These are phyloP conservation scores for Fibroporia radiculosa DNA, from an alignment of 768 basidiomycete genomes.

Conservation along the genomic window DNA sequence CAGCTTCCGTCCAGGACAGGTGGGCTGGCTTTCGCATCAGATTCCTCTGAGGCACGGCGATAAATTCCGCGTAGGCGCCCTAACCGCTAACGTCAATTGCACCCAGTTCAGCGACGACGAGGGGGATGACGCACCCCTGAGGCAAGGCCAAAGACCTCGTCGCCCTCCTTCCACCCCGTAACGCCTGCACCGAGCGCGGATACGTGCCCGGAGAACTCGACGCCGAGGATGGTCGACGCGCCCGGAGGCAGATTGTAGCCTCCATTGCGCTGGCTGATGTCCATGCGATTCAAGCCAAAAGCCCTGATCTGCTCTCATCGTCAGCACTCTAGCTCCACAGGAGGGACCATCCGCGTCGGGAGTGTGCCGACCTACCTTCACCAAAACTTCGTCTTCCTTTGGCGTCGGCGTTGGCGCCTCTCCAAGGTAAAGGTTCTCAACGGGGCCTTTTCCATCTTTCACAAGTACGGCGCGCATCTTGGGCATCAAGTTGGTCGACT, in stretches of 20 bases:
- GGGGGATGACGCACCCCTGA: constrained; percentile 52
- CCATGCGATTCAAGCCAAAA: constrained; percentile 90
- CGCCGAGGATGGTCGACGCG: constrained; percentile 68
- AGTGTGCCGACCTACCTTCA: constrained; percentile 45
- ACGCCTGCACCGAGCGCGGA: constrained; percentile 28
- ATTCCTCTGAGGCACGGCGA: constrained; percentile 57
- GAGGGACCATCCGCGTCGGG: background rate
- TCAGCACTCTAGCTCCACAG: too few relatives aligned
- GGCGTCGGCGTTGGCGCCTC: constrained; percentile 58
- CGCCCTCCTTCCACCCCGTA: constrained; percentile 42
- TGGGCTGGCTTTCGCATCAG: constrained; percentile 66
- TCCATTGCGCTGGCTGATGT: constrained; percentile 64
- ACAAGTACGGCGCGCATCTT: constrained; percentile 75
- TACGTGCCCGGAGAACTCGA: constrained; percentile 77
- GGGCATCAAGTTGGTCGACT: too few relatives aligned
- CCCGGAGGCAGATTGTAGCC: constrained; percentile 76
- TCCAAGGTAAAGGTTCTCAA: constrained; percentile 74
- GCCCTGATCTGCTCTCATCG: constrained; percentile 48
- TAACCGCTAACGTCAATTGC: too few relatives aligned
- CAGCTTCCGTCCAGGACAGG: constrained; percentile 79
- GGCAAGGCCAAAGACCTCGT: constrained; percentile 83
- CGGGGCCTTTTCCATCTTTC: constrained; percentile 66
- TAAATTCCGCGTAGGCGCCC: constrained; percentile 91
- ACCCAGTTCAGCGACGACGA: background rate
- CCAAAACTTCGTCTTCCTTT: constrained; percentile 55